Conservation (phyloP, 1,139 yeast genomes). For the Ashbya aceris region DNA sequence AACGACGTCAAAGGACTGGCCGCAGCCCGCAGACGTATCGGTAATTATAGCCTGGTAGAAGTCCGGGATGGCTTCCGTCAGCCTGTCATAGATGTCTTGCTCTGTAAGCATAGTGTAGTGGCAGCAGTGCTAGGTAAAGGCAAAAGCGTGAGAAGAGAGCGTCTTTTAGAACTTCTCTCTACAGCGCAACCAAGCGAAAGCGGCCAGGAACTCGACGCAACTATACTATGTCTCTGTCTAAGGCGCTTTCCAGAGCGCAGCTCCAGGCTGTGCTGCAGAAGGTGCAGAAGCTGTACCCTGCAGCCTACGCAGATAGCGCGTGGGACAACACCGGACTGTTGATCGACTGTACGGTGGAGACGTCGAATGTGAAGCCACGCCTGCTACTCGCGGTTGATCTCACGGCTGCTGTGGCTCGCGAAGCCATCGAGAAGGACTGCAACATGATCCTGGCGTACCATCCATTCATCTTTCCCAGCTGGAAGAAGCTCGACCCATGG, state of each 20-base stretch:
- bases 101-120: constrained; percentile 15
- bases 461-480: constrained; percentile 86
- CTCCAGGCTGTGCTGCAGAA: constrained; percentile 41
- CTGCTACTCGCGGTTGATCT: constrained; percentile 76
- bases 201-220: not conserved
- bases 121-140: too few relatives aligned
- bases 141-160: too few relatives aligned
- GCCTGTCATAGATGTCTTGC: constrained; percentile 19
- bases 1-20: constrained; percentile 75
- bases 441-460: constrained; percentile 77
- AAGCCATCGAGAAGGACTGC: constrained; percentile 50
- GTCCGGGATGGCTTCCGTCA: constrained; percentile 19
- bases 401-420: constrained; percentile 75
- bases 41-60: constrained; percentile 28
- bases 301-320: constrained; percentile 64
- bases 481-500: constrained; percentile 57
- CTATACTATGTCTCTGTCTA: constrained; percentile 12
- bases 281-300: constrained; percentile 64
- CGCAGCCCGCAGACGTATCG: constrained; percentile 68
- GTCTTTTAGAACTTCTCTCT: too few relatives aligned
- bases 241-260: constrained; percentile 27
- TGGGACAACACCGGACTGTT: constrained; percentile 95
- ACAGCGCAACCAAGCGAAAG: not conserved
- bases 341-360: constrained; percentile 44
- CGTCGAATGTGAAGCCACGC: constrained; percentile 26